Evolutionary conservation across 2,329 filamentous ascomycete genomes (phyloP).

Genomic region (Aspergillus ruber): DNA sequence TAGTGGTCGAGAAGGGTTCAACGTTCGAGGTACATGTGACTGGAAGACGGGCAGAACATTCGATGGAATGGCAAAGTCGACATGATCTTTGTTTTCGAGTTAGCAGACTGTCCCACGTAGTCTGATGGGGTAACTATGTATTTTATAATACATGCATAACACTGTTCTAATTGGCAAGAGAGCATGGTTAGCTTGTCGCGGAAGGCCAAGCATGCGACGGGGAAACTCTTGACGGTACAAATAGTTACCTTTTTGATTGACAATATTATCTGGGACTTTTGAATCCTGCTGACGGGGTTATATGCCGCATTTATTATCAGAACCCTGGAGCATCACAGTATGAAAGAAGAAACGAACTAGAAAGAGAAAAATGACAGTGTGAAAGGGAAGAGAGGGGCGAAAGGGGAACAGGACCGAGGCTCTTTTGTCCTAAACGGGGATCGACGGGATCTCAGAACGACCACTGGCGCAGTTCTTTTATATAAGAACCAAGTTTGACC

Average conservation of each 20-base stretch:
- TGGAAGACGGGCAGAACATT: conserved; percentile 8
- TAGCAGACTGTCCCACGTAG: background rate
- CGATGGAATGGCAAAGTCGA: conserved; percentile 12
- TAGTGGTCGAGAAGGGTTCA: conserved; percentile 1
- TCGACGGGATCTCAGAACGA: background rate
- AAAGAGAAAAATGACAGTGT: background rate
- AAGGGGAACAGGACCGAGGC: background rate
- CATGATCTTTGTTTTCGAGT: conserved; percentile 9
- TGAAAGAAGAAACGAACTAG: background rate
- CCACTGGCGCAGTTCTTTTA: background rate
- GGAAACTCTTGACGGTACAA: no score
- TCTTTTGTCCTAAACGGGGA: background rate
- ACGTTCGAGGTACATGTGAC: conserved; percentile 7
- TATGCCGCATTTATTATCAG: no score
- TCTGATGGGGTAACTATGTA: background rate
- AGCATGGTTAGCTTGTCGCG: no score
- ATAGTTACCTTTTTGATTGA: no score
- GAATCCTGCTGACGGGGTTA: no score
- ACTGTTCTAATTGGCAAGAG: no score
- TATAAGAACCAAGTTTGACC: background rate
- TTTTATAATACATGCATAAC: background rate
- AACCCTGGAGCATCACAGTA: no score
- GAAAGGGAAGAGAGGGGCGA: background rate
- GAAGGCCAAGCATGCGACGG: no score
- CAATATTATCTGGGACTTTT: no score